Evolutionary conservation across 2,329 filamentous ascomycete genomes (phyloP).

Genomic region (Cordyceps militaris): DNA sequence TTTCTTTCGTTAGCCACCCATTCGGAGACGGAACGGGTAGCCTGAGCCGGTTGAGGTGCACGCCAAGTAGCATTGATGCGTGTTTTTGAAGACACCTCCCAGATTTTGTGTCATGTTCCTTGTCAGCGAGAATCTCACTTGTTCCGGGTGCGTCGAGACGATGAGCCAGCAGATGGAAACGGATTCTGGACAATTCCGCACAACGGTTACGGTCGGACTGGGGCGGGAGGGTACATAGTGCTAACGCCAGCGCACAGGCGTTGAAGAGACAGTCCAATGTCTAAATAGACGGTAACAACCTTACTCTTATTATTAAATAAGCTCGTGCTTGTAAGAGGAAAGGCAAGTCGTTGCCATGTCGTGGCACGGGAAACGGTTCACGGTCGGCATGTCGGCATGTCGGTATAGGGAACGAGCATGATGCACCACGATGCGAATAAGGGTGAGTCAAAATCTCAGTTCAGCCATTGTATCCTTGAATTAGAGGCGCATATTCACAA

Average conservation of each 20-base stretch:
- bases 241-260: background rate
- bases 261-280: background rate
- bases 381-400: too few species aligned
- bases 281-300: background rate
- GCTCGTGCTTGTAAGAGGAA: background rate
- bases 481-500: background rate
- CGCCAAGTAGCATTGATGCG: background rate
- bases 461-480: too few species aligned
- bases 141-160: background rate
- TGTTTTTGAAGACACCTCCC: background rate
- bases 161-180: background rate
- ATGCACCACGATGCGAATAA: background rate
- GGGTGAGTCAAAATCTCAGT: background rate
- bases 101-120: background rate
- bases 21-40: background rate
- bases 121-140: background rate
- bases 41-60: background rate
- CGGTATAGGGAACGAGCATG: background rate
- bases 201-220: background rate
- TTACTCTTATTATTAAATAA: constrained; percentile 1
- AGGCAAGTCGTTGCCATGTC: background rate
- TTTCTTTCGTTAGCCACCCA: background rate
- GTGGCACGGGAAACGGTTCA: background rate
- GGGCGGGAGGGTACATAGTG: background rate
- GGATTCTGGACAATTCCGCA: background rate